Evolutionary conservation across 2,329 filamentous ascomycete species (phyloP), one percentile per base, ranked within the genome.

Genomic region (Periconia digitata): DNA sequence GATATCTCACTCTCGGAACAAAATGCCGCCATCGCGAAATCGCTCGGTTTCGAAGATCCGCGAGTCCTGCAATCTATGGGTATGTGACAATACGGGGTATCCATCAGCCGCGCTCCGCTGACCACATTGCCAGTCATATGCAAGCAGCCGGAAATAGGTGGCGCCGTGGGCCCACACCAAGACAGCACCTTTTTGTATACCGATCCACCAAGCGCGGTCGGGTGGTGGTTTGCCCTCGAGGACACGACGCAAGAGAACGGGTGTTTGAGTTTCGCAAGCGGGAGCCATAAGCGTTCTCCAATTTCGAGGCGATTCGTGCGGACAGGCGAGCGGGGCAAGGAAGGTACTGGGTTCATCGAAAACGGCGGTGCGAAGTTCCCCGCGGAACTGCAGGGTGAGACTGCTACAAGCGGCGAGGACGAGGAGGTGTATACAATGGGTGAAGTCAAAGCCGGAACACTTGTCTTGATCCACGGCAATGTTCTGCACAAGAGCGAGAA

Each of bases 181-280:
- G 92, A 97, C 72, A 90, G 84, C 56, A 92, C 90, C 1, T 99
- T 97, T 60, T 62, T 99, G 53, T 97, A 95, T 70, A 97, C 94
- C 1, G 77, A 91, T 56, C 87, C 90, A 32, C 92, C 92, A 1
- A 89, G 84, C 34, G 94, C 94, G 0, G 89, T 97, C 2, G 94
- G 94, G 0, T 97, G 92, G 76, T 99, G 94, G 94, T 95, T 96
- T 71, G 94, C 94, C 12, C 81, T 99, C 34, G 92, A 99, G 75
- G 92, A 97, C 72, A 90, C 90, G 18, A 92, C 89, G 7, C 76
- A 79, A 1, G 84, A 86, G 68, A 99, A 99, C 70, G 94, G 91
- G 1, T 96, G 92, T 63, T 72, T 99, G 64, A 89, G 86, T 54
- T 96, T 97, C 73, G 81, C 90, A 58, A 85, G 84, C 0, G 92